Evolutionary conservation across 2,329 filamentous ascomycete genomes (phyloP).

Genomic region (Diaporthe humulicola): DNA sequence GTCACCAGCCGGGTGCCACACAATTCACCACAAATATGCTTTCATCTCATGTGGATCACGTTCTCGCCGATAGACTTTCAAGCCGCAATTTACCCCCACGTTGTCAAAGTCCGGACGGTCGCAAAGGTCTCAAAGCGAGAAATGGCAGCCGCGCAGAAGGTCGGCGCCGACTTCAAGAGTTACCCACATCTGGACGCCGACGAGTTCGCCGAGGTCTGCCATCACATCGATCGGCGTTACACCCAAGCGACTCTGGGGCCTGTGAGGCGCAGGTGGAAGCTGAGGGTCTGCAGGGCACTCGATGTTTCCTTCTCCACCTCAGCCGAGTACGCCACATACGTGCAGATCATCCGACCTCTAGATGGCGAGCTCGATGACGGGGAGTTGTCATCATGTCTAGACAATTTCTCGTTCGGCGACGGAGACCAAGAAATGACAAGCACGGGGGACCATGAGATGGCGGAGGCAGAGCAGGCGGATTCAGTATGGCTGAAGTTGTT

Average conservation of each 20-base stretch:
- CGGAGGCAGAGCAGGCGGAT: slow-evolving; percentile 65
- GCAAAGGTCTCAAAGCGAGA: not conserved
- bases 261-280: slow-evolving; percentile 66
- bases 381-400: slow-evolving; percentile 62
- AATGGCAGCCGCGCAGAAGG: slow-evolving; percentile 21
- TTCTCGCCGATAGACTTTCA: not conserved
- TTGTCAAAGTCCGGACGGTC: not conserved
- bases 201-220: slow-evolving; percentile 76
- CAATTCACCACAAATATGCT: slow-evolving; percentile 14
- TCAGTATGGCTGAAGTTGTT: slow-evolving; percentile 53
- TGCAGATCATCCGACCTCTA: slow-evolving; percentile 69
- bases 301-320: slow-evolving; percentile 58
- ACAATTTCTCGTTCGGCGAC: slow-evolving; percentile 57
- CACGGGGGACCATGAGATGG: slow-evolving; percentile 60
- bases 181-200: slow-evolving; percentile 73
- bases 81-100: slow-evolving; percentile 9
- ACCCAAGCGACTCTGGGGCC: slow-evolving; percentile 69
- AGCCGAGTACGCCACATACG: slow-evolving; percentile 63
- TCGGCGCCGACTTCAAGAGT: slow-evolving; percentile 56
- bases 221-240: slow-evolving; percentile 71
- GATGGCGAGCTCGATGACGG: slow-evolving; percentile 58
- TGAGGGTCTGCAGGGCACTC: slow-evolving; percentile 65
- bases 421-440: slow-evolving; percentile 39
- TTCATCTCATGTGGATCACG: slow-evolving; percentile 15
- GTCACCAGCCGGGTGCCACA: slow-evolving; percentile 11